phyloP scores from a whole-genome alignment of 495 filamentous ascomycete genomes.

The Niebla homalea region DNA sequence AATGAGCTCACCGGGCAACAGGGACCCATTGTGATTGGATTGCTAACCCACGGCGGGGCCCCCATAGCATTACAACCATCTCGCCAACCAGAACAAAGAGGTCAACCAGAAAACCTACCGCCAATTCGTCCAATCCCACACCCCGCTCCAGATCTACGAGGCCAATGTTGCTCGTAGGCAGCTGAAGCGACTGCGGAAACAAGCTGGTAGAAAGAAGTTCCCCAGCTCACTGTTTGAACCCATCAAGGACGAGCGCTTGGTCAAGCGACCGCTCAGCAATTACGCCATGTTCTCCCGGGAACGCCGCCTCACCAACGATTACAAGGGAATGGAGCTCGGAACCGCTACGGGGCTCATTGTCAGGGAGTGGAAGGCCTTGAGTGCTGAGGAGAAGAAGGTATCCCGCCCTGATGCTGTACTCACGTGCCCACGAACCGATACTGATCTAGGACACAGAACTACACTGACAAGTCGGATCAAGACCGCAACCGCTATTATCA shows the following conservation, averaged over 20 bases:
- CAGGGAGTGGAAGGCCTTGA: conserved; percentile 45
- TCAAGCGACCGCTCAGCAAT: conserved; percentile 29
- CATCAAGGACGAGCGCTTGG: conserved; percentile 45
- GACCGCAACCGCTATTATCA: conserved; percentile 12
- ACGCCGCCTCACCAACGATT: conserved; percentile 33
- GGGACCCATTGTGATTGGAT: not conserved
- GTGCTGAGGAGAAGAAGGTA: conserved; percentile 43
- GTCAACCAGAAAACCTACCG: conserved; percentile 32
- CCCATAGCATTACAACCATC: conserved; percentile 35
- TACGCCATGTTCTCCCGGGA: conserved; percentile 37
- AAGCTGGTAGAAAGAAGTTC: not conserved
- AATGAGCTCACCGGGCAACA: no score
- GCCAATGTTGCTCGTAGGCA: conserved; percentile 50
- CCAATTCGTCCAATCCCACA: conserved; percentile 46
- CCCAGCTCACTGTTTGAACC: not conserved
- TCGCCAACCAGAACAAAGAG: conserved; percentile 35
- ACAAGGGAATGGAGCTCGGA: conserved; percentile 19
- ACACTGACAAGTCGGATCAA: conserved; percentile 5
- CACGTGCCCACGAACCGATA: no score
- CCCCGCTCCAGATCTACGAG: conserved; percentile 39
- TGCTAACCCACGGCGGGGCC: not conserved
- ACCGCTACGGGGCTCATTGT: conserved; percentile 23
- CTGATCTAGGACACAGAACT: conserved; percentile 4
- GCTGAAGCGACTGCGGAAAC: conserved; percentile 24
- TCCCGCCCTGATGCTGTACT: no score